A percentile compares a stretch with the other conserved stretches of the same genome.
phyloP scores from a whole-genome alignment of 2,329 filamentous ascomycete species.

The Harringtonia aguacate region DNA sequence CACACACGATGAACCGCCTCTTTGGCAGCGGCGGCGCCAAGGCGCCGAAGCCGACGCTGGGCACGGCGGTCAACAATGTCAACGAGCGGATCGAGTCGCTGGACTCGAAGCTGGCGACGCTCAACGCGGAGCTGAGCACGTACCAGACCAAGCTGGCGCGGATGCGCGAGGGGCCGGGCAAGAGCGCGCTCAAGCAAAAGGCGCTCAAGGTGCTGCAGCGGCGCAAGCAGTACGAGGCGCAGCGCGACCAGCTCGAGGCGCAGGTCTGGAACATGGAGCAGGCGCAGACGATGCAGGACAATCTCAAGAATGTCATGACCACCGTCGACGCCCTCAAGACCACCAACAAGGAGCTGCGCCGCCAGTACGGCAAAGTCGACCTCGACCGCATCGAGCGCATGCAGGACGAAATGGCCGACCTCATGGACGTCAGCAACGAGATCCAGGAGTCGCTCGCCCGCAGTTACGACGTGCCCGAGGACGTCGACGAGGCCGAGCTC shows the following conservation, averaged over 20 bases:
- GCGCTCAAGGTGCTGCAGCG: slow-evolving; percentile 89
- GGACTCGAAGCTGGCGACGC: slow-evolving; percentile 87
- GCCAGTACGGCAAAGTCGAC: slow-evolving; percentile 95
- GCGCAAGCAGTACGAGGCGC: slow-evolving; percentile 85
- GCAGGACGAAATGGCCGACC: slow-evolving; percentile 98
- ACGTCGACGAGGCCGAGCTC: slow-evolving; percentile 91
- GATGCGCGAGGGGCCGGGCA: slow-evolving; percentile 93
- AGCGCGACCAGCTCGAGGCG: slow-evolving; percentile 85
- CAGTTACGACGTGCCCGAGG: slow-evolving; percentile 90
- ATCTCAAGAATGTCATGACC: slow-evolving; percentile 96
- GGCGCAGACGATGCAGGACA: slow-evolving; percentile 96
- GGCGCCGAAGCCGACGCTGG: slow-evolving; percentile 81
- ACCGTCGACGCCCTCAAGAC: slow-evolving; percentile 97
- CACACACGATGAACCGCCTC: slow-evolving; percentile 70
- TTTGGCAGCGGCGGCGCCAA: slow-evolving; percentile 65
- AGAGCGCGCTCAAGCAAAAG: slow-evolving; percentile 85
- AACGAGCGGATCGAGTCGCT: slow-evolving; percentile 76
- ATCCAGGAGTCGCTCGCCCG: slow-evolving; percentile 90
- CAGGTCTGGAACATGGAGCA: slow-evolving; percentile 99
- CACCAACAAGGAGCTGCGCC: slow-evolving; percentile 82
- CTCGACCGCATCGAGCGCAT: slow-evolving; percentile 95
- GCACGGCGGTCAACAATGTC: slow-evolving; percentile 72
- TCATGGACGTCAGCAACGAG: slow-evolving; percentile 96
- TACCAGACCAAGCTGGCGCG: slow-evolving; percentile 82
- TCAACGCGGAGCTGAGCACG: slow-evolving; percentile 79